Evolutionary conservation across 2,329 filamentous ascomycete genomes (phyloP).

Genomic region (Cryphonectria naterciae): DNA sequence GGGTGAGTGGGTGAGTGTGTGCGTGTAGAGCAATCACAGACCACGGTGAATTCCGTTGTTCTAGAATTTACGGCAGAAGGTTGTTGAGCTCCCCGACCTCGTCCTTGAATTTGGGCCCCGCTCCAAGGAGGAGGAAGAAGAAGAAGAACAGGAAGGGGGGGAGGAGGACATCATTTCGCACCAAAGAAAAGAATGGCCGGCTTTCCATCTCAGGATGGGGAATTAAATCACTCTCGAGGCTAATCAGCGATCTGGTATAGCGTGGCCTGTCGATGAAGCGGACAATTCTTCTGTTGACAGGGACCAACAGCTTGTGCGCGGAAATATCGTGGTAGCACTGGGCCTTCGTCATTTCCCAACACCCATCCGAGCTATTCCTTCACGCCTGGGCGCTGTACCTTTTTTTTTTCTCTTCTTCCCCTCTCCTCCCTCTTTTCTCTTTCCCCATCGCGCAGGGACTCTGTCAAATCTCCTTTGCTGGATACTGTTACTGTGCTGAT

Average conservation of each 20-base stretch:
- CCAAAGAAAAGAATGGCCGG: background rate
- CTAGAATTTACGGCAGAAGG: background rate
- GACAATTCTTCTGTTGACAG: conserved; percentile 7
- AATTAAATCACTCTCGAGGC: background rate
- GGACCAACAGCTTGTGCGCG: background rate
- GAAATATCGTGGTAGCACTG: conserved; percentile 16
- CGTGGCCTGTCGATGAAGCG: background rate
- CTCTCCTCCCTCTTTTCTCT: background rate
- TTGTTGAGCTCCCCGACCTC: background rate
- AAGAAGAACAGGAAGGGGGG: background rate
- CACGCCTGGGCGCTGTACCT: background rate
- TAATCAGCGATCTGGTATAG: background rate
- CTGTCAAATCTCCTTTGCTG: background rate
- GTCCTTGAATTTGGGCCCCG: background rate
- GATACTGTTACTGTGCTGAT: background rate
- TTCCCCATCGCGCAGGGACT: background rate
- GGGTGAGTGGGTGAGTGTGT: no score
- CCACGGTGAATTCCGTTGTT: background rate
- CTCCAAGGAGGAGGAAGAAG: background rate
- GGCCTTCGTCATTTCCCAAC: conserved; percentile 15
- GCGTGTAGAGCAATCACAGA: background rate
- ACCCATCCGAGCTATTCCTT: conserved; percentile 5
- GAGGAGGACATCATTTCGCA: background rate
- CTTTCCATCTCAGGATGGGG: background rate
- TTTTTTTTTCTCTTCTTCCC: background rate